phyloP scores from a whole-genome alignment of 2,329 filamentous ascomycete species.

The Venturia nashicola region DNA sequence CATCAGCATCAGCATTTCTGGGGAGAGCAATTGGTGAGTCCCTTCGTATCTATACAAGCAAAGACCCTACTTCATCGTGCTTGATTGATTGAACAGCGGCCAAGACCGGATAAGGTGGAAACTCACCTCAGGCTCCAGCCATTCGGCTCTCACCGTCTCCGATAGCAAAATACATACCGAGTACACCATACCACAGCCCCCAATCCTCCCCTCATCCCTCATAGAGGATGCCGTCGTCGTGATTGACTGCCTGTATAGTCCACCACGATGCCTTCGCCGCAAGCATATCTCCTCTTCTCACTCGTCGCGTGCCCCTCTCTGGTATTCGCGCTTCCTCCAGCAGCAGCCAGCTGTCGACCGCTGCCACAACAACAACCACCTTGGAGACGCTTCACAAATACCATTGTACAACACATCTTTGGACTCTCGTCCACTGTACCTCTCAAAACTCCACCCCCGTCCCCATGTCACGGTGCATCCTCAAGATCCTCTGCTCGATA shows the following conservation, averaged over 20 bases:
- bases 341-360: background rate
- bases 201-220: background rate
- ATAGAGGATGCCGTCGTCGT: background rate
- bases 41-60: too few species aligned
- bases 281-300: background rate
- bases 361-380: conserved; percentile 11
- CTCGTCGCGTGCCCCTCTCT: background rate
- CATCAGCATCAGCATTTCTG: background rate
- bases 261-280: background rate
- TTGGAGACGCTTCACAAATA: conserved; percentile 26
- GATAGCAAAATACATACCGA: background rate
- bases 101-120: too few species aligned
- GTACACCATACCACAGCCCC: background rate
- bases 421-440: conserved; percentile 11
- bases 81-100: too few species aligned
- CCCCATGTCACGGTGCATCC: background rate
- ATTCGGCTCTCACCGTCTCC: background rate
- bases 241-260: background rate
- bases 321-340: background rate
- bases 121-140: background rate
- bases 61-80: too few species aligned
- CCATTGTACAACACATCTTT: conserved; percentile 23
- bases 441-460: background rate
- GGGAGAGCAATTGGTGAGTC: too few species aligned
- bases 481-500: background rate